Evolutionary conservation across 2,329 filamentous ascomycete genomes (phyloP).

Genomic region (Proliferodiscus dingleyae): DNA sequence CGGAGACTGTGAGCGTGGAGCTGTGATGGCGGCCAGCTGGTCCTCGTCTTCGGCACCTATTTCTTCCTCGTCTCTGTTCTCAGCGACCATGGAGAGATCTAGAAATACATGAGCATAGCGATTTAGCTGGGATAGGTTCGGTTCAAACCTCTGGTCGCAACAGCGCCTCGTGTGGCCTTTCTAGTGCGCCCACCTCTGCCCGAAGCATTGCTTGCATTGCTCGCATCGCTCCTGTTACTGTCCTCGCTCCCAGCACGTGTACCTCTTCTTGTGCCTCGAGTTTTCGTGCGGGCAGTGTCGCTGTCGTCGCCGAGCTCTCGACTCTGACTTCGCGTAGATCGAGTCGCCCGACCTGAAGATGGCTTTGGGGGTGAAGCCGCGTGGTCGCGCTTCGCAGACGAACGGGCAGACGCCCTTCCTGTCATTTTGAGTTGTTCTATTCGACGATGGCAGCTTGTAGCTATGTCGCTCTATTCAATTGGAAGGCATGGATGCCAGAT

Average conservation of each 20-base stretch:
- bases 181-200: conserved; percentile 16
- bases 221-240: conserved; percentile 23
- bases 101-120: conserved; percentile 8
- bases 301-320: conserved; percentile 29
- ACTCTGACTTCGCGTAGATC: conserved; percentile 37
- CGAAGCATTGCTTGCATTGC: conserved; percentile 15
- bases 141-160: conserved; percentile 14
- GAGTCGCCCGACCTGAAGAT: conserved; percentile 18
- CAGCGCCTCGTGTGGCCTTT: conserved; percentile 13
- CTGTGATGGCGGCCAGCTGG: conserved; percentile 1
- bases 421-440: neutral
- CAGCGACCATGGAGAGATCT: conserved; percentile 28
- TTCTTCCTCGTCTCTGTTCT: conserved; percentile 20
- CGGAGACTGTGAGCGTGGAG: conserved; percentile 12
- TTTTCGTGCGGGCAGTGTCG: conserved; percentile 7
- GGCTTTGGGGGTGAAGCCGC: conserved; percentile 26
- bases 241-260: conserved; percentile 13
- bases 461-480: too few relatives aligned
- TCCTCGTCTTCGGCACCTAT: conserved; percentile 1
- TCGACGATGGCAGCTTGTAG: neutral
- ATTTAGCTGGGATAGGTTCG: neutral
- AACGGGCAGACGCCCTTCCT: conserved; percentile 15
- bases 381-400: conserved; percentile 18
- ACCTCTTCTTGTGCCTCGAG: conserved; percentile 3
- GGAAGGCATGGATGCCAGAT: too few relatives aligned